Evolutionary conservation across 345 rosid genomes (phyloP).

Genomic region (Clausena lansium): DNA sequence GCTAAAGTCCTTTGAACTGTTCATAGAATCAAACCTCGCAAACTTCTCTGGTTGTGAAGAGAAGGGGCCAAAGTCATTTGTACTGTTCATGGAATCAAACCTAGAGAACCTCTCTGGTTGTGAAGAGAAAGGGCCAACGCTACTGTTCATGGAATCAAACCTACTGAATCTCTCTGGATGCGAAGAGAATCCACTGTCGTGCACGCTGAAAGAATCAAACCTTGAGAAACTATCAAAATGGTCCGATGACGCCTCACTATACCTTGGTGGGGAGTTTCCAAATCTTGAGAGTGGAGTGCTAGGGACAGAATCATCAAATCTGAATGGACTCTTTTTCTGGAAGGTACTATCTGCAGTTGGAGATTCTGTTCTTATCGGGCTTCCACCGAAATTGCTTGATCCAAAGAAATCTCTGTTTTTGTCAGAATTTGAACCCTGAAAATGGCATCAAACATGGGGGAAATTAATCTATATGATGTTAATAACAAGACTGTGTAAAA

Average conservation of each 20-base stretch:
- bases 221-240: slow-evolving; percentile 75
- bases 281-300: slow-evolving; percentile 76
- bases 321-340: slow-evolving; percentile 55
- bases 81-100: slow-evolving; percentile 44
- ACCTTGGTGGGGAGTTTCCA: slow-evolving; percentile 80
- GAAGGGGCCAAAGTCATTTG: slow-evolving; percentile 21
- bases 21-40: slow-evolving; percentile 50
- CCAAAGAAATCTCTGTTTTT: slow-evolving; percentile 56
- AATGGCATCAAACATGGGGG: background rate
- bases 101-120: slow-evolving; percentile 59
- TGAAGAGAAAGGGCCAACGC: slow-evolving; percentile 34
- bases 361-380: slow-evolving; percentile 57
- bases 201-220: slow-evolving; percentile 83
- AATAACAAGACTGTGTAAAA: slow-evolving; percentile 3
- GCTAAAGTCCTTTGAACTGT: slow-evolving; percentile 20
- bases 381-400: slow-evolving; percentile 57
- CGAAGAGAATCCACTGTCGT: slow-evolving; percentile 59
- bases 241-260: slow-evolving; percentile 70
- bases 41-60: slow-evolving; percentile 55
- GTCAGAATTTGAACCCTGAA: slow-evolving; percentile 48
- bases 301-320: slow-evolving; percentile 90
- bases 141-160: slow-evolving; percentile 44
- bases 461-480: slow-evolving; percentile 3
- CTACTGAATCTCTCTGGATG: slow-evolving; percentile 59
- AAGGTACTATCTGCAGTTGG: slow-evolving; percentile 45